phyloP scores from a whole-genome alignment of 768 basidiomycete species.

The Phlegmacium glaucopus region DNA sequence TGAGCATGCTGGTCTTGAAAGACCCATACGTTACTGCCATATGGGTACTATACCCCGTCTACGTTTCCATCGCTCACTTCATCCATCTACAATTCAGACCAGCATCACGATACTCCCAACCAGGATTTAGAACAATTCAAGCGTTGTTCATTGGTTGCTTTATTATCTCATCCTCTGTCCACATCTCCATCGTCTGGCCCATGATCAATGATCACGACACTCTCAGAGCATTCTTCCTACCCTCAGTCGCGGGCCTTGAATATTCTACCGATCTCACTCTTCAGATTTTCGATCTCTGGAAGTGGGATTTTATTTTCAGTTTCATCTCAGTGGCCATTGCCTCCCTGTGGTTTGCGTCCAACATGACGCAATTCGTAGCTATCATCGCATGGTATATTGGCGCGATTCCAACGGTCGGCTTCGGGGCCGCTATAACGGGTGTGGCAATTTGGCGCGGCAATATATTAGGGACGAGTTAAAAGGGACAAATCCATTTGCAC shows the following conservation, averaged over 20 bases:
- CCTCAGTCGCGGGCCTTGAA: slow-evolving; percentile 28
- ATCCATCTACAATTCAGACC: slow-evolving; percentile 39
- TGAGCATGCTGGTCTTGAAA: slow-evolving; percentile 38
- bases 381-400: slow-evolving; percentile 42
- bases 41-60: slow-evolving; percentile 55
- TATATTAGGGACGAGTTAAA: background rate
- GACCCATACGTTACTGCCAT: slow-evolving; percentile 44
- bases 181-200: slow-evolving; percentile 38
- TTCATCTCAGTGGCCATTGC: slow-evolving; percentile 37
- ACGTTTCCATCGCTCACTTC: slow-evolving; percentile 37
- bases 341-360: slow-evolving; percentile 46
- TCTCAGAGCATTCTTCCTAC: slow-evolving; percentile 33
- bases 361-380: slow-evolving; percentile 23
- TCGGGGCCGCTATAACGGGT: slow-evolving; percentile 48
- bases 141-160: slow-evolving; percentile 37
- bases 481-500: background rate
- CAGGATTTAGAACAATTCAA: slow-evolving; percentile 36
- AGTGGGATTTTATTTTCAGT: slow-evolving; percentile 48
- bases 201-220: slow-evolving; percentile 25
- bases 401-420: slow-evolving; percentile 42
- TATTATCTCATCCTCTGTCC: slow-evolving; percentile 38
- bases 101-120: slow-evolving; percentile 25
- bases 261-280: slow-evolving; percentile 19
- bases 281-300: slow-evolving; percentile 40
- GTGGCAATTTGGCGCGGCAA: slow-evolving; percentile 48